A percentile compares a stretch with the other conserved stretches of the same genome.
Evolutionary conservation across 129 eudicot species (phyloP).

Genomic region (Arctium minus): DNA sequence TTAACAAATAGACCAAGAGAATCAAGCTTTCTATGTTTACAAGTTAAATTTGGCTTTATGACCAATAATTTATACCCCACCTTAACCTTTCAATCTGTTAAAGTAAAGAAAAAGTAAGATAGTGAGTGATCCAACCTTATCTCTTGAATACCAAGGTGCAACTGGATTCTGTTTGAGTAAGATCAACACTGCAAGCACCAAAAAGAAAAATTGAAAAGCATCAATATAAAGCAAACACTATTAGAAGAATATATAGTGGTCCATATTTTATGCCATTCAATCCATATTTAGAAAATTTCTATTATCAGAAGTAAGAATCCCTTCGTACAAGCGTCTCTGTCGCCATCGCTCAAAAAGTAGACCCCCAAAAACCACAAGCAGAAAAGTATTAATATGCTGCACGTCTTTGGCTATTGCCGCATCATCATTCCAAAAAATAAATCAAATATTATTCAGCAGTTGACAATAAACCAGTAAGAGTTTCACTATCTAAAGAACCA

Average conservation of each 20-base stretch:
- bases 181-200: background rate
- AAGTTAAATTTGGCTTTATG: background rate
- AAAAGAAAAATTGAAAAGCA: conserved; percentile 3
- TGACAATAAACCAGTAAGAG: too few species aligned
- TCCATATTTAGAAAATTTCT: conserved; percentile 11
- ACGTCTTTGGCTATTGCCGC: background rate
- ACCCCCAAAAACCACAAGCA: conserved; percentile 2
- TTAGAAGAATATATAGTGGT: conserved; percentile 3
- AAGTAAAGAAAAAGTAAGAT: background rate
- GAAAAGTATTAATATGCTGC: background rate
- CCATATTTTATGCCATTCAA: conserved; percentile 3
- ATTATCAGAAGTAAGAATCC: conserved; percentile 1
- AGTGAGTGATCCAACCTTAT: conserved; percentile 19
- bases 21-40: conserved; percentile 10
- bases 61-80: conserved; percentile 9
- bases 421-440: too few species aligned
- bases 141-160: conserved; percentile 11
- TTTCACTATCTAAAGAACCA: too few species aligned
- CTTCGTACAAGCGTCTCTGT: background rate
- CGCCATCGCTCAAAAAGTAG: background rate
- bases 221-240: background rate
- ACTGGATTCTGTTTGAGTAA: background rate
- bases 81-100: conserved; percentile 5
- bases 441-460: too few species aligned
- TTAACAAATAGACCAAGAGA: conserved; percentile 17